Evolutionary conservation across 306 rosid genomes (phyloP).

Genomic region (Coriaria nepalensis): DNA sequence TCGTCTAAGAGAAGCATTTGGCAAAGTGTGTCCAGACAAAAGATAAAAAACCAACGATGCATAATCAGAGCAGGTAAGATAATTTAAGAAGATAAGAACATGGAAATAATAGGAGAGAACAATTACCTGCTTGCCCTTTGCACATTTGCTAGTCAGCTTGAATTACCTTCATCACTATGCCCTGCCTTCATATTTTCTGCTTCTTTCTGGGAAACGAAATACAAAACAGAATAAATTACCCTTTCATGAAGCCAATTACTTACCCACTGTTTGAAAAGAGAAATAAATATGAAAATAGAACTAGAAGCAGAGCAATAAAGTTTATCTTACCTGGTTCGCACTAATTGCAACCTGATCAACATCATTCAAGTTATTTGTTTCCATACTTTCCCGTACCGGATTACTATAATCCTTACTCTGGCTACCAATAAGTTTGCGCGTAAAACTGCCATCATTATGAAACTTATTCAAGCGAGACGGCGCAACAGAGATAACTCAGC

Average conservation of each 20-base stretch:
- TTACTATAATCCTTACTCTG: conserved; percentile 23
- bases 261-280: background rate
- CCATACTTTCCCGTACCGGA: conserved; percentile 24
- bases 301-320: background rate
- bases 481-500: conserved; percentile 49
- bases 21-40: too few species aligned
- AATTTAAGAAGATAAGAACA: too few species aligned
- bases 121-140: conserved; percentile 47
- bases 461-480: conserved; percentile 63
- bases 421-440: conserved; percentile 26
- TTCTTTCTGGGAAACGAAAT: conserved; percentile 43
- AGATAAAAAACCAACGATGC: too few species aligned
- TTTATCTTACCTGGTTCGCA: conserved; percentile 65
- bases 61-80: too few species aligned
- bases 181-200: conserved; percentile 39
- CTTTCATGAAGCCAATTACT: background rate
- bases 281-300: background rate
- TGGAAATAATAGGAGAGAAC: too few species aligned
- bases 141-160: conserved; percentile 22
- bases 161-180: conserved; percentile 25
- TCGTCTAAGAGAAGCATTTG: too few species aligned
- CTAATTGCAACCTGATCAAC: conserved; percentile 19
- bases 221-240: background rate
- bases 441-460: conserved; percentile 61
- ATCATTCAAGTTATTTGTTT: conserved; percentile 13